phyloP scores from a whole-genome alignment of 2,329 filamentous ascomycete species.

The Apiospora aurea region DNA sequence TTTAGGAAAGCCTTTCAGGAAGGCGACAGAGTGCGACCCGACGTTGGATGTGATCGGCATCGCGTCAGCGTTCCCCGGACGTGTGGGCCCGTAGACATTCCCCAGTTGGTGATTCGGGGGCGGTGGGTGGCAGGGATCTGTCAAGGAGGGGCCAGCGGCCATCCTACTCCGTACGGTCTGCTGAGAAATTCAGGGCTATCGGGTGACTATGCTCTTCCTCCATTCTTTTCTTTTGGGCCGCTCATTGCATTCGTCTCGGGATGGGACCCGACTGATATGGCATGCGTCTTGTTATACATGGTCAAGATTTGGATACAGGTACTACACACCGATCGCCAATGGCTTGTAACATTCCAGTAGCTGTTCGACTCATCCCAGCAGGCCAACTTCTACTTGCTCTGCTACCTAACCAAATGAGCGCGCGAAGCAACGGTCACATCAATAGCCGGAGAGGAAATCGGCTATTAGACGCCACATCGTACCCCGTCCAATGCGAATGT shows the following conservation, averaged over 20 bases:
- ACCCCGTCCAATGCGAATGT: background rate
- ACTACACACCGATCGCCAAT: no score
- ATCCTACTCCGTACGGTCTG: background rate
- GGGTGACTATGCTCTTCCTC: background rate
- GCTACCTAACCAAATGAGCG: background rate
- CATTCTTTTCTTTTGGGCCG: background rate
- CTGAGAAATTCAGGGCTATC: background rate
- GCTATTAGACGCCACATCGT: background rate
- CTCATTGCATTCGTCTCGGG: background rate
- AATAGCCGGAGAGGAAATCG: background rate
- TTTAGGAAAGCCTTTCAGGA: background rate
- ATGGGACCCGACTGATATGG: background rate
- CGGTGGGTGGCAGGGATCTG: conserved; percentile 6
- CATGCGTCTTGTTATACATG: background rate
- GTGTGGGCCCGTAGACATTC: background rate
- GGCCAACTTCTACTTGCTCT: background rate
- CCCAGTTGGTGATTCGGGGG: background rate
- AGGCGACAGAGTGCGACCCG: background rate
- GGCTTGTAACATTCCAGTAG: background rate
- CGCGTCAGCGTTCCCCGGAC: conserved; percentile 5
- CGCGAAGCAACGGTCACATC: background rate
- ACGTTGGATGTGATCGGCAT: conserved; percentile 2
- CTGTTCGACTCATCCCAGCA: background rate
- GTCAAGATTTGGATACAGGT: background rate
- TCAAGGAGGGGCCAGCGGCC: background rate